Conservation (phyloP, 805 yeast species). For the Saccharomycopsis fermentans region DNA sequence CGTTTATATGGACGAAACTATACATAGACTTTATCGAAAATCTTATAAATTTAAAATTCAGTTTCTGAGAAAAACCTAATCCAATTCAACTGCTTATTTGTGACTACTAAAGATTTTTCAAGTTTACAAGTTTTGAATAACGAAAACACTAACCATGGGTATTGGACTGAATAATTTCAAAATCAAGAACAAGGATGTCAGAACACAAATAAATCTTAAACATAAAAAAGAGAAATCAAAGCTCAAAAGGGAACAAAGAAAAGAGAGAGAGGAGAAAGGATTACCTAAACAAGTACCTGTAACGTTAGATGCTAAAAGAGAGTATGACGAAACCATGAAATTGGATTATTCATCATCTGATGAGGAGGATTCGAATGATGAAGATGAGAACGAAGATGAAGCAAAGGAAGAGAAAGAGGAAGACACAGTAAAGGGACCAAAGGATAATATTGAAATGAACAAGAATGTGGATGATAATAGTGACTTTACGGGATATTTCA, state of each 20-base stretch:
- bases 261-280: conserved; percentile 68
- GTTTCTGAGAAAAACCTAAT: no score
- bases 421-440: conserved; percentile 28
- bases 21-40: no score
- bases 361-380: conserved; percentile 8
- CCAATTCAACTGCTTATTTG: no score
- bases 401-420: conserved; percentile 27
- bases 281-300: conserved; percentile 66
- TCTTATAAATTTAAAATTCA: no score
- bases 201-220: conserved; percentile 11
- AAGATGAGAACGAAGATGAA: background rate
- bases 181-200: conserved; percentile 15
- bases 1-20: background rate
- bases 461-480: conserved; percentile 44
- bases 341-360: conserved; percentile 21
- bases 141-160: conserved; percentile 6
- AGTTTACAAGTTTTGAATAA: background rate
- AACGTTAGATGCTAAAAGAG: conserved; percentile 77
- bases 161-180: conserved; percentile 11
- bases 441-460: conserved; percentile 28
- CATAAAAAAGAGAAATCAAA: conserved; percentile 15
- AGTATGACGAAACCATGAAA: conserved; percentile 71
- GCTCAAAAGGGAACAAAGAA: conserved; percentile 47
- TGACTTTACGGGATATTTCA: conserved; percentile 51
- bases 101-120: background rate